Evolutionary conservation across 129 eudicot genomes (phyloP).

Genomic region (Centella asiatica): DNA sequence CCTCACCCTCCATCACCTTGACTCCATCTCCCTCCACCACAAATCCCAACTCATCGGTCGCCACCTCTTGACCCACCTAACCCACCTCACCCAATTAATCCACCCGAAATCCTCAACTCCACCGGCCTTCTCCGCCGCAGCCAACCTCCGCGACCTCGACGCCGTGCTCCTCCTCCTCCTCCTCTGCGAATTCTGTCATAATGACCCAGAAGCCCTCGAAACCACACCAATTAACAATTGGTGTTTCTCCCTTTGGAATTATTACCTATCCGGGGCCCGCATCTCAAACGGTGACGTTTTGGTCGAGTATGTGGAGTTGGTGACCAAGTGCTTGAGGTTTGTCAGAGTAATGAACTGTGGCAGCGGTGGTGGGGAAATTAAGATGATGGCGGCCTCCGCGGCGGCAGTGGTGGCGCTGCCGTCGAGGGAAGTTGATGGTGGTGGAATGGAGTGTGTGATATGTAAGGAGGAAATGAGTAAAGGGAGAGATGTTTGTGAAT

Average conservation of each 20-base stretch:
- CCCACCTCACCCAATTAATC: slow-evolving; percentile 40
- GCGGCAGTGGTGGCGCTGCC: slow-evolving; percentile 81
- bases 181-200: slow-evolving; percentile 67
- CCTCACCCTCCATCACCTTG: slow-evolving; percentile 81
- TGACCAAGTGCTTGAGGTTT: slow-evolving; percentile 51
- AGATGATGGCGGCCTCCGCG: slow-evolving; percentile 59
- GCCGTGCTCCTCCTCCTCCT: slow-evolving; percentile 61
- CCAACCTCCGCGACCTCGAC: slow-evolving; percentile 67
- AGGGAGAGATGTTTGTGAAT: slow-evolving; percentile 86
- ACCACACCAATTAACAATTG: slow-evolving; percentile 37
- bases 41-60: slow-evolving; percentile 78
- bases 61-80: slow-evolving; percentile 55
- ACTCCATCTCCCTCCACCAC: slow-evolving; percentile 72
- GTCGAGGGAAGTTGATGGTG: slow-evolving; percentile 43
- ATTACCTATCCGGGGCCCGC: slow-evolving; percentile 30
- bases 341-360: slow-evolving; percentile 39
- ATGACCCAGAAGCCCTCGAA: slow-evolving; percentile 39
- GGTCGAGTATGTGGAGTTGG: slow-evolving; percentile 45
- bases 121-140: slow-evolving; percentile 24
- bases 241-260: slow-evolving; percentile 27
- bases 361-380: slow-evolving; percentile 19
- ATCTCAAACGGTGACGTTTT: slow-evolving; percentile 32
- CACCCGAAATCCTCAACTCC: slow-evolving; percentile 23
- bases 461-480: slow-evolving; percentile 74
- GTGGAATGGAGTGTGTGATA: slow-evolving; percentile 56